A percentile compares a stretch with the other conserved stretches of the same genome.
Evolutionary conservation across 495 filamentous ascomycete genomes (phyloP).

Genomic region (Aspergillus saccharolyticus): DNA sequence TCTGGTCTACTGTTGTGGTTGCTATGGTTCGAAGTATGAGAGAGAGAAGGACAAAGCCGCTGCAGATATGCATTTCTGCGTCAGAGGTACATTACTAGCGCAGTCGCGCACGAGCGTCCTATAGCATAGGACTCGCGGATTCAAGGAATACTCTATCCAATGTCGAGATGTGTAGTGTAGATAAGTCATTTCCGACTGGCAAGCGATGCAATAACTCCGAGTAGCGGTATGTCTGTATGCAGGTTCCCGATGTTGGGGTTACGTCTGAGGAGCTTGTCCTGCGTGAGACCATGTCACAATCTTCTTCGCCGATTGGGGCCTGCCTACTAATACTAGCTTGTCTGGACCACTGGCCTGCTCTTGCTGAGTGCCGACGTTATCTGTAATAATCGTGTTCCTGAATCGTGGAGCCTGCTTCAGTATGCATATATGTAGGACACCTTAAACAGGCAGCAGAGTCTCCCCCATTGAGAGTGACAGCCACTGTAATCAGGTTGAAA

Average conservation of each 20-base stretch:
- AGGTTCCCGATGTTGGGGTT: neutral
- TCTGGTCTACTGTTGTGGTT: neutral
- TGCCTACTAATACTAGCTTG: no score
- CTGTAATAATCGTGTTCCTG: no score
- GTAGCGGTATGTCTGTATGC: neutral
- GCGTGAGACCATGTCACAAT: no score
- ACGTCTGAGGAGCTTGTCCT: neutral
- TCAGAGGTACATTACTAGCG: neutral
- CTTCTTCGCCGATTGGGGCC: no score
- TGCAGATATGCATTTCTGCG: neutral
- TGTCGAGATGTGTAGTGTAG: neutral
- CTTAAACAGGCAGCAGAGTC: no score
- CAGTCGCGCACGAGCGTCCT: neutral
- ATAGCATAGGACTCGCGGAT: neutral
- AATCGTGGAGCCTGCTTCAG: no score
- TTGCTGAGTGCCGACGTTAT: no score
- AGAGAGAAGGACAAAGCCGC: neutral
- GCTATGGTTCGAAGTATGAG: neutral
- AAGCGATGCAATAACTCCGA: neutral
- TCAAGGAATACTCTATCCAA: neutral
- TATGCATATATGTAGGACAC: no score
- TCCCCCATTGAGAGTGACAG: no score
- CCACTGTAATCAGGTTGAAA: no score
- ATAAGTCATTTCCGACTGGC: neutral
- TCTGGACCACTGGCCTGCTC: no score